A percentile compares a stretch with the other conserved stretches of the same genome.
These are phyloP conservation scores for Hemileia vastatrix DNA, from an alignment of 1,284 basidiomycete species.

Conservation along the genomic window DNA sequence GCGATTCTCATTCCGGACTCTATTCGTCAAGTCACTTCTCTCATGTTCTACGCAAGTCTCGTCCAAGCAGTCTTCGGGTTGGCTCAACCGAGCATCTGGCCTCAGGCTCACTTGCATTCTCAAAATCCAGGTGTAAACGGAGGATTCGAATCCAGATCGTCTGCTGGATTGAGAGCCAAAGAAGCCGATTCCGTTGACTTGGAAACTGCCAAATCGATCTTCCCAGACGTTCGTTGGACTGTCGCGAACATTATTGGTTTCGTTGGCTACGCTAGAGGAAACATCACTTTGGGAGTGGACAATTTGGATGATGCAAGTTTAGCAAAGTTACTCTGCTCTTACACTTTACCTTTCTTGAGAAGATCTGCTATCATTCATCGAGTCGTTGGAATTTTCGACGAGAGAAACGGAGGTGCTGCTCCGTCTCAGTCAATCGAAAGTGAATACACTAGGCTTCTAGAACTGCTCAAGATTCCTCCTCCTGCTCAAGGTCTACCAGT, in stretches of 20 bases:
- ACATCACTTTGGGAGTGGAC: slow-evolving; percentile 43
- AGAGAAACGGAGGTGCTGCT: neutral
- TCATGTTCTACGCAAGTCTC: slow-evolving; percentile 78
- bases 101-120: slow-evolving; percentile 23
- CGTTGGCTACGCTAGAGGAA: slow-evolving; percentile 41
- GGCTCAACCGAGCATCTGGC: too few relatives aligned
- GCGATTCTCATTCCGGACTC: slow-evolving; percentile 79
- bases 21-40: slow-evolving; percentile 67
- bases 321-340: slow-evolving; percentile 6
- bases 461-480: slow-evolving; percentile 31
- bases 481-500: slow-evolving; percentile 35
- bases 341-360: slow-evolving; percentile 68
- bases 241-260: slow-evolving; percentile 40
- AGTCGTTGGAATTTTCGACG: neutral
- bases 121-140: neutral
- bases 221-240: slow-evolving; percentile 41
- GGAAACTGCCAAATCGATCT: slow-evolving; percentile 30
- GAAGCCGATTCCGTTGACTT: slow-evolving; percentile 28
- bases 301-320: slow-evolving; percentile 37
- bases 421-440: slow-evolving; percentile 4
- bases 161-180: slow-evolving; percentile 25
- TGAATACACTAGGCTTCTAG: slow-evolving; percentile 36
- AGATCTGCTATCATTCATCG: slow-evolving; percentile 74
- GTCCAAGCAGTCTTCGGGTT: slow-evolving; percentile 72
- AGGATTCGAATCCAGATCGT: slow-evolving; percentile 8